Base-by-base conservation (phyloP, 352 stramenopile species). In the Phytophthora lateralis region DNA sequence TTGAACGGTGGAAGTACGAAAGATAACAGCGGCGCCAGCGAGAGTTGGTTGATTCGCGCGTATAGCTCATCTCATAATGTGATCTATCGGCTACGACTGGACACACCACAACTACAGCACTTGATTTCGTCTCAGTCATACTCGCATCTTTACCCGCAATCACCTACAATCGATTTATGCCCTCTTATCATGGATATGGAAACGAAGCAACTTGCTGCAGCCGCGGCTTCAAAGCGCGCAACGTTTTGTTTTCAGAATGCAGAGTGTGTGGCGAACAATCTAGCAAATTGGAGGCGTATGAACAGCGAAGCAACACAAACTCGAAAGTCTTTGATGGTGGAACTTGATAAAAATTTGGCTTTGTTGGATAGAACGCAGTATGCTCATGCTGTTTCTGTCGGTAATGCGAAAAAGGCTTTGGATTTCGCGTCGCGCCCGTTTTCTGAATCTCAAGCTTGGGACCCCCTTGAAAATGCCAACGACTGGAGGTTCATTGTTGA, bases 381-480 rank as follows among this genome's bases (percentile, higher is more conserved):
- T n/a, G 56, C 55, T 27, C 78, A 71, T 29, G 29, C 8, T 15
- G 30, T 61, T 32, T 68, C 80, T 0, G 65, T 82, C 2, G 51
- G 63, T 4, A 76, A 73, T 18, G 75, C 82, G 5, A 71, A 70
- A 41, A 70, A 66, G 44, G 76, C 78, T 2, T 60, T 91, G 4
- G 77, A 86, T 27, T 91, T 89, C 21, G 44, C 70, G 1, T 86
- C 75, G 11, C 71, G 75, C 0, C 62, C 63, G 1, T 90, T 92
- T 47, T 71, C 75, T 17, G 65, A 89, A 55, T 71, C 80, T 5
- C 83, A 92, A 50, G 78, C 83, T 4, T 94, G 85, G 85, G 85
- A 94, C 60, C 71, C 77, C 1, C 60, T 94, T 2, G 85, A 94
- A 57, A 94, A 94, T 51, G 82, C 85, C 4, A 94, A 91, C 47